A percentile compares a stretch with the other conserved stretches of the same genome.
Evolutionary conservation across 345 rosid species (phyloP).

Genomic region (Hibiscus mutabilis): DNA sequence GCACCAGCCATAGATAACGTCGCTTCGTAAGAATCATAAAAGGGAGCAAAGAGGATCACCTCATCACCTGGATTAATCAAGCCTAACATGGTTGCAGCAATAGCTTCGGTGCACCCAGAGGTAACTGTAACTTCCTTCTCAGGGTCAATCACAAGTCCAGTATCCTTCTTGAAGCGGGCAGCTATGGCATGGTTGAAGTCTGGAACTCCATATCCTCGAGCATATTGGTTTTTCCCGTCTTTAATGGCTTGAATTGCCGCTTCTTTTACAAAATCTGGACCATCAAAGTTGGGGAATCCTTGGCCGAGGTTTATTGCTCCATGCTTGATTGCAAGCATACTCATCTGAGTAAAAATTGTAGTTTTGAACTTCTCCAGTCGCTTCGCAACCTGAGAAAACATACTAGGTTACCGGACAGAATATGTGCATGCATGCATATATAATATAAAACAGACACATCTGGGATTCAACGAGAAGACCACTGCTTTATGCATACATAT

Average conservation of each 20-base stretch:
- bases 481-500: too few relatives aligned
- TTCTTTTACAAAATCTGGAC: constrained; percentile 91
- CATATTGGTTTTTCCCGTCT: constrained; percentile 94
- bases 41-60: constrained; percentile 87
- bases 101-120: constrained; percentile 94
- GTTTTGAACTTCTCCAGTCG: constrained; percentile 95
- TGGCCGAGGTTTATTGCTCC: constrained; percentile 94
- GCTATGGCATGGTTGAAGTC: constrained; percentile 68
- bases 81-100: constrained; percentile 82
- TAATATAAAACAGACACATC: background rate
- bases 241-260: constrained; percentile 86
- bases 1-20: constrained; percentile 98
- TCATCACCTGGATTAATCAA: constrained; percentile 84
- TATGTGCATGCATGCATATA: background rate
- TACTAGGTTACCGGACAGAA: background rate
- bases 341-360: constrained; percentile 92
- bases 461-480: too few relatives aligned
- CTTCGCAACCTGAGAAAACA: constrained; percentile 54
- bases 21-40: constrained; percentile 91
- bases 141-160: constrained; percentile 70
- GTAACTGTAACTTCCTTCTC: constrained; percentile 90
- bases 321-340: constrained; percentile 67
- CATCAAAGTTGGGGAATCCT: constrained; percentile 95
- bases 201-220: constrained; percentile 77
- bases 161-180: constrained; percentile 59